These are phyloP conservation scores for Aphanomyces cochlioides DNA, from an alignment of 352 stramenopile species.

Conservation along the genomic window DNA sequence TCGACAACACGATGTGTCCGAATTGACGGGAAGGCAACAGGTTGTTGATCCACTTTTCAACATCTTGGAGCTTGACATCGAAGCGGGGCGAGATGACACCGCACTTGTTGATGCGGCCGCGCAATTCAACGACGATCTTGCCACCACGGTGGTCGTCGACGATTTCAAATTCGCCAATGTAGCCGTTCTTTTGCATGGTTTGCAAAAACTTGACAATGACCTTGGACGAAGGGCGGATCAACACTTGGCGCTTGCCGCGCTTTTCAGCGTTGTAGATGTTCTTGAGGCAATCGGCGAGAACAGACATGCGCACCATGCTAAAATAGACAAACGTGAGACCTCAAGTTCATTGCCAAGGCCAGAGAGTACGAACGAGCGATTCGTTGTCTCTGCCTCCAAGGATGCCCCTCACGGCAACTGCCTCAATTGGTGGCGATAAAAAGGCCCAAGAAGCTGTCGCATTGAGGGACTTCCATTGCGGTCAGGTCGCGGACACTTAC, in stretches of 20 bases:
- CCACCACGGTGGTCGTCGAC: slow-evolving; percentile 98
- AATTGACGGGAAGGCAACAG: slow-evolving; percentile 98
- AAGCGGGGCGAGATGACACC: slow-evolving; percentile 99
- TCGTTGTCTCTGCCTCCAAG: slow-evolving; percentile 22
- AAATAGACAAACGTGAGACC: slow-evolving; percentile 5
- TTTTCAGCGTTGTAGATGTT: slow-evolving; percentile 99
- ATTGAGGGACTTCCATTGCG: slow-evolving; percentile 16
- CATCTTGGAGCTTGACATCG: slow-evolving; percentile 95
- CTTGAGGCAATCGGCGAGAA: slow-evolving; percentile 99
- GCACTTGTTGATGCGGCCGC: slow-evolving; percentile 99
- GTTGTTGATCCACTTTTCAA: slow-evolving; percentile 99
- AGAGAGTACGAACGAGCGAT: not conserved
- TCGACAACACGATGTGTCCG: slow-evolving; percentile 94
- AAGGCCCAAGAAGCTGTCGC: not conserved
- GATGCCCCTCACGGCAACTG: slow-evolving; percentile 13
- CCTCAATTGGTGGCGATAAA: not conserved
- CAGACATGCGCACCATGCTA: slow-evolving; percentile 99
- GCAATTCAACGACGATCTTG: slow-evolving; percentile 99
- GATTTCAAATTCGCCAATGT: slow-evolving; percentile 99
- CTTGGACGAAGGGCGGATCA: slow-evolving; percentile 99
- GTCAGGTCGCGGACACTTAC: slow-evolving; percentile 12
- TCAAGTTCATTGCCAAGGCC: slow-evolving; percentile 17
- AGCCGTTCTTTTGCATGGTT: slow-evolving; percentile 99
- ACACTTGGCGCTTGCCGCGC: slow-evolving; percentile 98
- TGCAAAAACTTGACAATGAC: slow-evolving; percentile 99